Conservation (phyloP, 495 filamentous ascomycete species). For the Penicillium paxilli region DNA sequence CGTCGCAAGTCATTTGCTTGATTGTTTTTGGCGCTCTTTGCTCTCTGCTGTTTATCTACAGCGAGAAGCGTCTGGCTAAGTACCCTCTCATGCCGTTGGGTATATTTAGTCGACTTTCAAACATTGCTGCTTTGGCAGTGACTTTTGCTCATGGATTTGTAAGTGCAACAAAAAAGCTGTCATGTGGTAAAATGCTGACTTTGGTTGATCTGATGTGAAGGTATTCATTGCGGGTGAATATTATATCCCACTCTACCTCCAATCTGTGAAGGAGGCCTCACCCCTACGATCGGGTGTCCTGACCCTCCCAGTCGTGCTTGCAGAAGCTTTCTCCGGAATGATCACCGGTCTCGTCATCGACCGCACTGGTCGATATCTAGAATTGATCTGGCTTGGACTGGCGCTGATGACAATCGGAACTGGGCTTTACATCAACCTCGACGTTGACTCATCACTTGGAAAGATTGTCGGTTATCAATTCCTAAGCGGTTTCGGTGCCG, state of each 20-base stretch:
- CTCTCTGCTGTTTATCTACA: slow-evolving; percentile 62
- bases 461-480: slow-evolving; percentile 58
- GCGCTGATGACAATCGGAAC: slow-evolving; percentile 47
- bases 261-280: slow-evolving; percentile 49
- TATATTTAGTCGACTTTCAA: slow-evolving; percentile 59
- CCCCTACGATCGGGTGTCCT: slow-evolving; percentile 54
- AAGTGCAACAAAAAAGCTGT: slow-evolving; percentile 13
- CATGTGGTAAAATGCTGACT: background rate
- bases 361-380: slow-evolving; percentile 58
- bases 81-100: slow-evolving; percentile 76
- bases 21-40: slow-evolving; percentile 70
- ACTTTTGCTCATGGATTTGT: slow-evolving; percentile 56
- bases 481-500: slow-evolving; percentile 56
- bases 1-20: slow-evolving; percentile 72
- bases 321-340: slow-evolving; percentile 50
- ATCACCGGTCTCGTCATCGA: slow-evolving; percentile 56
- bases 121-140: slow-evolving; percentile 57
- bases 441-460: slow-evolving; percentile 35
- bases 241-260: slow-evolving; percentile 60
- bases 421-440: slow-evolving; percentile 53
- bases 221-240: slow-evolving; percentile 55
- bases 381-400: slow-evolving; percentile 53
- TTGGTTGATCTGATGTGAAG: slow-evolving; percentile 22
- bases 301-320: slow-evolving; percentile 52
- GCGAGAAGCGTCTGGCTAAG: slow-evolving; percentile 69